Base-by-base conservation (phyloP, 768 basidiomycete species). In the Leccinum sublutescens region DNA sequence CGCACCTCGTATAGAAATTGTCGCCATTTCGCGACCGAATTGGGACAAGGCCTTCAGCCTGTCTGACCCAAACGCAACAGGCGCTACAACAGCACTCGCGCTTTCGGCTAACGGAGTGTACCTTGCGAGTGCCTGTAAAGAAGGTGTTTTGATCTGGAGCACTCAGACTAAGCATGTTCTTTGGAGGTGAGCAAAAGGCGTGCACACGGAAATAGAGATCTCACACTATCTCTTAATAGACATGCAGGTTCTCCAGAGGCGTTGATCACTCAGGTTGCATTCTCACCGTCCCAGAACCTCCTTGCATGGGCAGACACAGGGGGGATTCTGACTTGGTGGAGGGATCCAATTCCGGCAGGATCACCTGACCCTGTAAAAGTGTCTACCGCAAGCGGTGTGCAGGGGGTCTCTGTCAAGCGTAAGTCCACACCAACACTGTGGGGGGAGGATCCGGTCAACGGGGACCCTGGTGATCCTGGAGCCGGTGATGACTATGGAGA, bases 31-130 rank as follows among this genome's bases (percentile, higher is more conserved):
- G 29, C 79, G 85, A 45, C 81, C 85, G 29, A 82, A 82, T 31
- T 98, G 95, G 95, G 75, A 79, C 4, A 90, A 86, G 66, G 73
- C 80, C 1, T 79, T 78, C 1, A 81, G 84, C 7, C 88, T 91
- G 57, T 78, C 75, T 56, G 76, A 77, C 54, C 73, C 76, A 14
- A 70, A 79, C 19, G 65, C 74, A 25, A 71, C 82, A 12, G 82
- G 79, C 3, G 85, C 84, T 2, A 82, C 84, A 36, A 81, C 83
- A 5, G 79, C 86, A 0, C 75, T 99, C 19, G 87, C 91, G 0
- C 75, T 96, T 67, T 98, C 95, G 0, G 75, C 81, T 0, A 98
- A 98, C 62, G 97, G 97, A 2, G 78, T 83, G 29, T 98, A 98
- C 73, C 83, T 99, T 15, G 95, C 88, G 0, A 88, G 91, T 8